Evolutionary conservation across 2,329 filamentous ascomycete genomes (phyloP).

Genomic region (Aspergillus ustus): DNA sequence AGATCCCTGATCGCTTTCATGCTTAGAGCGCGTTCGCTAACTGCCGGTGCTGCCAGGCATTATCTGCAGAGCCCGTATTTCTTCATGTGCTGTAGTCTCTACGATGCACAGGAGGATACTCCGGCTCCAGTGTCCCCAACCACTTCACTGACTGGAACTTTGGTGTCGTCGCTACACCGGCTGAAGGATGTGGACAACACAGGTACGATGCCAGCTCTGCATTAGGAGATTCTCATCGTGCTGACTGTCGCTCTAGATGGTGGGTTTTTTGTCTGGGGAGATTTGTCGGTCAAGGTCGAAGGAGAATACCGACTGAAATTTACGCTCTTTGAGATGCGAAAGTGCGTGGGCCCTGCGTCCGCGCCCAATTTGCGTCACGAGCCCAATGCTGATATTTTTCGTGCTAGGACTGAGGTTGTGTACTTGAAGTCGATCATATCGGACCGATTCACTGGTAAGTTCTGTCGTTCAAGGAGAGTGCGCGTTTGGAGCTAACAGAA

Average conservation of each 20-base stretch:
- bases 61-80: slow-evolving; percentile 69
- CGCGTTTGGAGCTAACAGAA: slow-evolving; percentile 19
- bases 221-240: not conserved
- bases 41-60: slow-evolving; percentile 47
- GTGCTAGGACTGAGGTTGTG: slow-evolving; percentile 48
- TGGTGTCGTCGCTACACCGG: slow-evolving; percentile 80
- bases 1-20: slow-evolving; percentile 20
- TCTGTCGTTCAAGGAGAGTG: not conserved
- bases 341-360: slow-evolving; percentile 46
- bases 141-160: slow-evolving; percentile 69
- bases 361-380: slow-evolving; percentile 4
- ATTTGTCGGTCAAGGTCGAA: slow-evolving; percentile 77
- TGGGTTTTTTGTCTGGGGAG: slow-evolving; percentile 89
- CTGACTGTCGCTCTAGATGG: slow-evolving; percentile 58
- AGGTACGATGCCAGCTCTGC: slow-evolving; percentile 41
- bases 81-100: slow-evolving; percentile 64
- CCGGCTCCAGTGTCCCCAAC: slow-evolving; percentile 50
- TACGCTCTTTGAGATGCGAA: slow-evolving; percentile 73
- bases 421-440: slow-evolving; percentile 63
- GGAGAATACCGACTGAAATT: slow-evolving; percentile 77
- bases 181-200: slow-evolving; percentile 77
- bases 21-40: not conserved
- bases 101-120: slow-evolving; percentile 54
- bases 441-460: slow-evolving; percentile 69
- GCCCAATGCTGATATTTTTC: slow-evolving; percentile 23